Percentiles rank a stretch among this genome's conserved stretches.
Conservation (phyloP, 2,329 filamentous ascomycete genomes). For the Colletotrichum noveboracense region DNA sequence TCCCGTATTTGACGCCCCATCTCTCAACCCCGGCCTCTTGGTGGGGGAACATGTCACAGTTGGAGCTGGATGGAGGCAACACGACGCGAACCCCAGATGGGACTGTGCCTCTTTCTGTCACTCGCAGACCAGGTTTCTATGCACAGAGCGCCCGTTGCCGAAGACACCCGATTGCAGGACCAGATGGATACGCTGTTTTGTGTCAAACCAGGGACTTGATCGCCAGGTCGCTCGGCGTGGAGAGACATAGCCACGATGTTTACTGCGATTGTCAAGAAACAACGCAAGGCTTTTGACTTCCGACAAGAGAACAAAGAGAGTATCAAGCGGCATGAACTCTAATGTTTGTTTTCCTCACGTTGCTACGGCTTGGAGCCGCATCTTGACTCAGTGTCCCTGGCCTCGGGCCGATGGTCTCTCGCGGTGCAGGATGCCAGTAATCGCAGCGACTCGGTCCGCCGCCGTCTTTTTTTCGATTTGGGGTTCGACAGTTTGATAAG, state of each 20-base stretch:
- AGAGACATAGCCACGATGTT: not conserved
- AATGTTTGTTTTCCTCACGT: constrained; percentile 1
- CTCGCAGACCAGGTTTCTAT: not conserved
- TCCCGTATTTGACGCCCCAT: constrained; percentile 18
- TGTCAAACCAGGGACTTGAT: not conserved
- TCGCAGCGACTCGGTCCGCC: not conserved
- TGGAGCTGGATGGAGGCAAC: constrained; percentile 13
- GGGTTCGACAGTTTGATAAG: not conserved
- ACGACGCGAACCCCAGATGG: constrained; percentile 10
- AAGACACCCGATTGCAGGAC: not conserved
- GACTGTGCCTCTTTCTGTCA: not conserved
- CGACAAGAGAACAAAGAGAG: not conserved
- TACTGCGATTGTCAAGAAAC: not conserved
- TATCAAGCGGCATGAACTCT: constrained; percentile 1
- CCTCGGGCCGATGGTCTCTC: not conserved
- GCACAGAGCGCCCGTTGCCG: constrained; percentile 1
- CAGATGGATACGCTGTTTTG: not conserved
- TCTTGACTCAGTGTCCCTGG: not conserved
- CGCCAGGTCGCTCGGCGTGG: not conserved
- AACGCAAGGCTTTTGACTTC: not conserved
- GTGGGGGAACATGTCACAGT: constrained; percentile 14
- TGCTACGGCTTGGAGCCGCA: constrained; percentile 17
- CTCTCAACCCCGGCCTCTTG: not conserved
- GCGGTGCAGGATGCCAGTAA: not conserved
- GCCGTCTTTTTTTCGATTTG: not conserved